Base-by-base conservation (phyloP, 1,139 yeast species). In the Geotrichum bryndzae region DNA sequence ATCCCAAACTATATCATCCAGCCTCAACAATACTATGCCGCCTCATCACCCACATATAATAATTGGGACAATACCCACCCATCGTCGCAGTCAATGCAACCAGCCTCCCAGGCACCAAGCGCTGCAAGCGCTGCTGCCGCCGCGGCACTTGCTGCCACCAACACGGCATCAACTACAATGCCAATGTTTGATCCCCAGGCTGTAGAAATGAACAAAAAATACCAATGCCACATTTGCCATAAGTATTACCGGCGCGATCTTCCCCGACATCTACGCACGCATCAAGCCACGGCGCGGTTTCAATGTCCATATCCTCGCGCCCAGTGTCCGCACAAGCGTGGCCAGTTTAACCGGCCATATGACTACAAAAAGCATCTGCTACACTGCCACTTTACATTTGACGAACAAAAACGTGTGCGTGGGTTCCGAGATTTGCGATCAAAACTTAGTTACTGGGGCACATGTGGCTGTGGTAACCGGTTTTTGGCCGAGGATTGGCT, bases 291-390 rank as follows among this genome's bases (percentile, higher is more conserved):
- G 22, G 79, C 86, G 2, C 74, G 90, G 59, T 86, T 86, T 69
- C 77, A 74, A 51, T 86, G 90, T 70, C 79, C 83, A 31, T 86
- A 80, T 68, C 87, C 89, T 25, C 76, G 81, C 61, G 76, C 75
- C 23, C 75, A 76, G 60, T 86, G 90, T 70, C 76, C 80, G 13
- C 90, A 86, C 71, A 84, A 82, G 68, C 80, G 85, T 56, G 87
- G 86, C 27, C 81, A 77, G 66, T 86, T 86, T 74, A 86, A 86
- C 73, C 77, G 90, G 54, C 88, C 87, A 2, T 86, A 86, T 69
- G 90, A 86, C 70, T 85, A 78, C 74, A 86, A 86, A 69, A 86
- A 86, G 68, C 90, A 86, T 70, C 73, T 86, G 64, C 74, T 86
- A 53, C 87, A 85, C 69, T 78, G 82, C 58, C 90, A 86, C 68